Conservation (phyloP, 495 filamentous ascomycete genomes). For the Penicillium subrubescens region DNA sequence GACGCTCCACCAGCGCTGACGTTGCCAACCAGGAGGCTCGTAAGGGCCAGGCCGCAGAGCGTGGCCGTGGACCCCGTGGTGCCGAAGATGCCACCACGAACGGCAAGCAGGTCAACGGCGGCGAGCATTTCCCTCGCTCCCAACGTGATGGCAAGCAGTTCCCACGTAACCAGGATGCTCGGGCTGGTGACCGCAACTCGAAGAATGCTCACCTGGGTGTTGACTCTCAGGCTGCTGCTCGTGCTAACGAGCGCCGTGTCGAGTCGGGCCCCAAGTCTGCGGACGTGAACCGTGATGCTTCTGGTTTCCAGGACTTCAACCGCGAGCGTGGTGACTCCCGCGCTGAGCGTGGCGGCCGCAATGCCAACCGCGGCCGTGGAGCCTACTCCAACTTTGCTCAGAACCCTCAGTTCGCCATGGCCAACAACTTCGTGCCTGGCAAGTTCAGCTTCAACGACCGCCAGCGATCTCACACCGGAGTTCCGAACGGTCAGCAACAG, state of each 20-base stretch:
- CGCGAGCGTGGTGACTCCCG: conserved; percentile 51
- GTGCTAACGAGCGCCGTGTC: conserved; percentile 38
- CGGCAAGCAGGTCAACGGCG: conserved; percentile 30
- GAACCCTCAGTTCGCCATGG: conserved; percentile 50
- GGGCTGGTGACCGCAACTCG: conserved; percentile 31
- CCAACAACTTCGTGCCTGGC: conserved; percentile 44
- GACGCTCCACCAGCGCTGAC: conserved; percentile 44
- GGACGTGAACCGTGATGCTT: conserved; percentile 36
- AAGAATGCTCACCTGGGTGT: conserved; percentile 36
- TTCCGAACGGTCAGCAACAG: conserved; percentile 39
- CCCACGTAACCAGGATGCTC: conserved; percentile 38
- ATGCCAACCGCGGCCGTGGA: conserved; percentile 57
- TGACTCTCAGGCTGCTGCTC: conserved; percentile 37
- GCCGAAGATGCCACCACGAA: conserved; percentile 32
- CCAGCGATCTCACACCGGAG: conserved; percentile 40
- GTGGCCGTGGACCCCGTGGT: conserved; percentile 37
- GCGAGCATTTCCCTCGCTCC: conserved; percentile 35
- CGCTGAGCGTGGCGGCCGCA: conserved; percentile 49
- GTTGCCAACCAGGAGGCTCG: conserved; percentile 35
- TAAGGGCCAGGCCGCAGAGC: conserved; percentile 38
- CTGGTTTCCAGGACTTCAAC: conserved; percentile 41
- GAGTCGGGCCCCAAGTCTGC: conserved; percentile 45
- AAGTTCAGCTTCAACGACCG: conserved; percentile 47
- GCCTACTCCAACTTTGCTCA: conserved; percentile 44
- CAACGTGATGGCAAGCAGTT: conserved; percentile 41